phyloP scores from a whole-genome alignment of 2,329 filamentous ascomycete species.

The Trichothecium sympodiale region DNA sequence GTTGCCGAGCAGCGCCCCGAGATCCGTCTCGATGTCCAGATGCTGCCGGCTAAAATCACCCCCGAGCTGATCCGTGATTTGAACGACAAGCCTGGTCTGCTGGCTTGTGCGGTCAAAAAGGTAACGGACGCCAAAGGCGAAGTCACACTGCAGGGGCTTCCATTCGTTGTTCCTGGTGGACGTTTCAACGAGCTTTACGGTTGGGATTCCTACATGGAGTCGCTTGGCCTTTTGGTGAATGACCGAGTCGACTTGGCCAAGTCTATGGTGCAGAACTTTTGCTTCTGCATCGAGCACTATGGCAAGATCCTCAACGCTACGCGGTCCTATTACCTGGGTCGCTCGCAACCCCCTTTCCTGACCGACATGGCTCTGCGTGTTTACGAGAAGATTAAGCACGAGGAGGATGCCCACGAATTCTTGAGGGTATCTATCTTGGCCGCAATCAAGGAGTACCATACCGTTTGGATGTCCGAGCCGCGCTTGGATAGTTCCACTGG shows the following conservation, averaged over 20 bases:
- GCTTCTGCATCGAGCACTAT: conserved; percentile 97
- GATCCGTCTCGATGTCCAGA: conserved; percentile 75
- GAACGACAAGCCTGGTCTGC: conserved; percentile 76
- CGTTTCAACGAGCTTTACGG: conserved; percentile 98
- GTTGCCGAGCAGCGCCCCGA: conserved; percentile 72
- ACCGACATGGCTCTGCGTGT: conserved; percentile 95
- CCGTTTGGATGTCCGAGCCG: conserved; percentile 72
- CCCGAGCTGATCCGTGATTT: conserved; percentile 71
- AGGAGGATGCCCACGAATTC: conserved; percentile 71
- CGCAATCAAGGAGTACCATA: conserved; percentile 94
- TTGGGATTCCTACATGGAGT: conserved; percentile 99
- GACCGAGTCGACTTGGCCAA: conserved; percentile 81
- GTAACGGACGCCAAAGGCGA: conserved; percentile 50
- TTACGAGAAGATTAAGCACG: conserved; percentile 85
- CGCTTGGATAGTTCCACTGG: conserved; percentile 68
- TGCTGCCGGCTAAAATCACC: conserved; percentile 67
- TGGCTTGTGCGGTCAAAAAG: conserved; percentile 84
- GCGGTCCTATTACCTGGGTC: conserved; percentile 85
- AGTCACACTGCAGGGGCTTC: conserved; percentile 64
- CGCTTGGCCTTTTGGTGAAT: conserved; percentile 76
- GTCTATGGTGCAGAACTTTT: conserved; percentile 91
- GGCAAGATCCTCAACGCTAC: conserved; percentile 98
- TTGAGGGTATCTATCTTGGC: conserved; percentile 70
- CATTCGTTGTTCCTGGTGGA: conserved; percentile 94
- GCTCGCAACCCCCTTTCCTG: conserved; percentile 91